Conservation (phyloP, 2,329 filamentous ascomycete species). For the Chaetothyriales sp. region DNA sequence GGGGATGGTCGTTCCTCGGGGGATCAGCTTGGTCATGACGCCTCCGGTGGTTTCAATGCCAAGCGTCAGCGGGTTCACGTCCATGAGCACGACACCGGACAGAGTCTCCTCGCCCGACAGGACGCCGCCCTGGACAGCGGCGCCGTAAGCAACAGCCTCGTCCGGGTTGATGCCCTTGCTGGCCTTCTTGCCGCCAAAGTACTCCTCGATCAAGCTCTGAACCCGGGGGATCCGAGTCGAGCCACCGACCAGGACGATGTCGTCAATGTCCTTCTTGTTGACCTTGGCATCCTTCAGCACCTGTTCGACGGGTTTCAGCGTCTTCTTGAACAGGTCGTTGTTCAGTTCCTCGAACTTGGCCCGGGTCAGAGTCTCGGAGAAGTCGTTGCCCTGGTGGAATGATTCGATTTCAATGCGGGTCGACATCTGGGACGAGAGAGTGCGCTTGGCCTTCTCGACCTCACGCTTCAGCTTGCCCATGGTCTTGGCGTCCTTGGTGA, state of each 20-base stretch:
- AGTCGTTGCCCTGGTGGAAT: constrained; percentile 93
- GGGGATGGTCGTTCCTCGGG: constrained; percentile 85
- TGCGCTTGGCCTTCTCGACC: constrained; percentile 98
- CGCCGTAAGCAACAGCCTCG: constrained; percentile 95
- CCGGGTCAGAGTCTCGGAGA: constrained; percentile 93
- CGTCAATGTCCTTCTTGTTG: constrained; percentile 87
- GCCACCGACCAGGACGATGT: constrained; percentile 95
- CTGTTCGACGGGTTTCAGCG: constrained; percentile 95
- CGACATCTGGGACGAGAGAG: constrained; percentile 85
- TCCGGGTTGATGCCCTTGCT: constrained; percentile 99
- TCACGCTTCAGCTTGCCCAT: constrained; percentile 99
- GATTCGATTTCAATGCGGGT: constrained; percentile 92
- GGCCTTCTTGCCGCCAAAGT: constrained; percentile 88
- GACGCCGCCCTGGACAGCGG: constrained; percentile 92
- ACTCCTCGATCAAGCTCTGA: constrained; percentile 85
- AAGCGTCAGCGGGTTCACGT: constrained; percentile 89
- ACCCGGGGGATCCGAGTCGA: constrained; percentile 99
- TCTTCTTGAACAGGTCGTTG: constrained; percentile 99
- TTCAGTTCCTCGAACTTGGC: constrained; percentile 99
- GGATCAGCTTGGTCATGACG: constrained; percentile 95
- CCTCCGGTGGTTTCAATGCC: constrained; percentile 96
- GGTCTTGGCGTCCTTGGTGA: constrained; percentile 88
- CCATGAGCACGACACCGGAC: constrained; percentile 77
- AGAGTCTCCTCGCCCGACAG: constrained; percentile 77
- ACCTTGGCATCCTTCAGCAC: constrained; percentile 96